Conservation (phyloP, 805 yeast species). For the Pichia pseudocactophila region DNA sequence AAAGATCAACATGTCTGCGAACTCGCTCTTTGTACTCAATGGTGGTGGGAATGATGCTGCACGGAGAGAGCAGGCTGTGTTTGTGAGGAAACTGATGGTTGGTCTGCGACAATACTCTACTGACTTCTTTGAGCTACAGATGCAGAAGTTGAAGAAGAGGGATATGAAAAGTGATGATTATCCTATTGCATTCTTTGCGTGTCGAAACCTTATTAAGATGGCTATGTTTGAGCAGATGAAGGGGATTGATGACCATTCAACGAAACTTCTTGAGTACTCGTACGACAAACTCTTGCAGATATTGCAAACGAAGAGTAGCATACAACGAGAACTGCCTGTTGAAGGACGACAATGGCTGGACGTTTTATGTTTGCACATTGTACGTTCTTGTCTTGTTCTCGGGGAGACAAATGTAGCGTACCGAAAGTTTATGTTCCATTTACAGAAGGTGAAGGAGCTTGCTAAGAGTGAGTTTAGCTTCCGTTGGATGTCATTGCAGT, state of each 20-base stretch:
- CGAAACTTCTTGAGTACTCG: slow-evolving; percentile 42
- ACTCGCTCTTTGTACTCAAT: slow-evolving; percentile 5
- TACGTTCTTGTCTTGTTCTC: slow-evolving; percentile 48
- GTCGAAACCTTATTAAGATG: slow-evolving; percentile 43
- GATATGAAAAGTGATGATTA: slow-evolving; percentile 22
- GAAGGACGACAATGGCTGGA: slow-evolving; percentile 48
- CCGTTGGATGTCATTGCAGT: slow-evolving; percentile 57
- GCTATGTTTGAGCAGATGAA: slow-evolving; percentile 43
- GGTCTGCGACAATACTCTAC: slow-evolving; percentile 31
- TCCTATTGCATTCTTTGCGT: slow-evolving; percentile 31
- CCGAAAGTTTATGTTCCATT: slow-evolving; percentile 56
- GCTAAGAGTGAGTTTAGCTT: background rate
- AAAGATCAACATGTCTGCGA: slow-evolving; percentile 2
- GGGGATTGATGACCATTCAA: slow-evolving; percentile 36
- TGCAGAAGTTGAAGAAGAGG: slow-evolving; percentile 34
- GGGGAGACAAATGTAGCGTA: slow-evolving; percentile 53
- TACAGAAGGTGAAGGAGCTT: slow-evolving; percentile 35
- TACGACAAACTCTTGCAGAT: slow-evolving; percentile 42
- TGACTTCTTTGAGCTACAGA: slow-evolving; percentile 36
- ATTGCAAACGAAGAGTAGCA: slow-evolving; percentile 22
- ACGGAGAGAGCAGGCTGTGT: slow-evolving; percentile 4
- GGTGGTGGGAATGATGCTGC: slow-evolving; percentile 7
- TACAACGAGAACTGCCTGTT: slow-evolving; percentile 28
- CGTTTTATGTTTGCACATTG: slow-evolving; percentile 51
- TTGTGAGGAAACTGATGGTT: slow-evolving; percentile 33